These are phyloP conservation scores for Stenocarpella maydis DNA, from an alignment of 2,329 filamentous ascomycete genomes.

Conservation along the genomic window DNA sequence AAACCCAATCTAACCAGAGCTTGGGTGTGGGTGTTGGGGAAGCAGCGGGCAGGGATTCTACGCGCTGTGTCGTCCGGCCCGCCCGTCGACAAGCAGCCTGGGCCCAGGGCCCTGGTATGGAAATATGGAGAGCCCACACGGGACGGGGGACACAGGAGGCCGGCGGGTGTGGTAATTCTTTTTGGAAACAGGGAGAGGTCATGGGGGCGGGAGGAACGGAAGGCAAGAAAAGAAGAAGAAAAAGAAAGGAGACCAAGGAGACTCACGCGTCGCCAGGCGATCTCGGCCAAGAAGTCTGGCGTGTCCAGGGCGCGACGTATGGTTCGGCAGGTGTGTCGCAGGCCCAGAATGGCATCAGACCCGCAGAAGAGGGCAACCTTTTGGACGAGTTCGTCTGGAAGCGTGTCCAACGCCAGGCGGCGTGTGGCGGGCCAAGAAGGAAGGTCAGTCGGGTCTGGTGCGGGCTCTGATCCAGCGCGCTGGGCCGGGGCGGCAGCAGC, in stretches of 20 bases:
- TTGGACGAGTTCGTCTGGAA: slow-evolving; percentile 34
- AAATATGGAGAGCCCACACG: slow-evolving; percentile 8
- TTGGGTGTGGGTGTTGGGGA: slow-evolving; percentile 16
- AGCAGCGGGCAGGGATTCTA: slow-evolving; percentile 2
- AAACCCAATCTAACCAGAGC: slow-evolving; percentile 17
- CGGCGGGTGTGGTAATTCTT: too few relatives aligned
- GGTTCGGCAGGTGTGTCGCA: slow-evolving; percentile 28
- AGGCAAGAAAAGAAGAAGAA: neutral
- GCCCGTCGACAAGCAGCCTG: slow-evolving; percentile 6
- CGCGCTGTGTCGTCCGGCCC: slow-evolving; percentile 12
- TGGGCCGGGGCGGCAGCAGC: slow-evolving; percentile 18
- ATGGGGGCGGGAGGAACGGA: neutral
- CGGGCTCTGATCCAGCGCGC: slow-evolving; percentile 21
- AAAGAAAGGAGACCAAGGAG: neutral
- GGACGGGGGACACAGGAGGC: neutral
- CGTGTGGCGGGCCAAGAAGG: slow-evolving; percentile 21
- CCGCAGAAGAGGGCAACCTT: slow-evolving; percentile 30
- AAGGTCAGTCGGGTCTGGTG: slow-evolving; percentile 2
- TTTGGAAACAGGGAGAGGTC: neutral
- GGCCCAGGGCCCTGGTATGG: slow-evolving; percentile 7
- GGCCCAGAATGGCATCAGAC: slow-evolving; percentile 25
- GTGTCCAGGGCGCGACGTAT: slow-evolving; percentile 18
- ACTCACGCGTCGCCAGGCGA: slow-evolving; percentile 31
- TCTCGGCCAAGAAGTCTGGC: slow-evolving; percentile 23
- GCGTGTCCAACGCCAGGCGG: slow-evolving; percentile 21